Conservation (phyloP, 371 early-diverging fungal species). For the Homolaphlyctis polyrhiza region DNA sequence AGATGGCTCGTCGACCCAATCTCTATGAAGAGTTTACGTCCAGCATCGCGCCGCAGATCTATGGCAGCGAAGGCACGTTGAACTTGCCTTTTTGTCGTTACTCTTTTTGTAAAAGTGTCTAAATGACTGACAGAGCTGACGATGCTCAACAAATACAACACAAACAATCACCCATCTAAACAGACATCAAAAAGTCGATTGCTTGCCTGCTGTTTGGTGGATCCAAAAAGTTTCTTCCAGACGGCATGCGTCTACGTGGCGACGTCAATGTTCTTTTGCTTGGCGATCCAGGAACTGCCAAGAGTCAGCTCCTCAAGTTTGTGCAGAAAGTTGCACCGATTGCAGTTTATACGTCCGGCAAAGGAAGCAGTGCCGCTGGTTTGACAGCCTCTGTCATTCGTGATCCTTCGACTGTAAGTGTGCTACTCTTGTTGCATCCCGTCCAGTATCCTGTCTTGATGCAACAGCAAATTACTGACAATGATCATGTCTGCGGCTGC, state of each 20-base stretch:
- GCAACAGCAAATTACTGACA: background rate
- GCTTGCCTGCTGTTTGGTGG: constrained; percentile 98
- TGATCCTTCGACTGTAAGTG: constrained; percentile 70
- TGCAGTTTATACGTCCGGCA: constrained; percentile 89
- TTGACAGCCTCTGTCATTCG: constrained; percentile 86
- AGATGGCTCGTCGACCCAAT: constrained; percentile 80
- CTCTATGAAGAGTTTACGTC: constrained; percentile 83
- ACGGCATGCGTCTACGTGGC: constrained; percentile 96
- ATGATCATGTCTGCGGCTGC: background rate
- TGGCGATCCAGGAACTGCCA: constrained; percentile 99
- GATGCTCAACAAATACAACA: too few species aligned
- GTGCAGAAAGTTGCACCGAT: constrained; percentile 95
- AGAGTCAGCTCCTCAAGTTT: constrained; percentile 98
- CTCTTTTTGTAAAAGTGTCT: background rate
- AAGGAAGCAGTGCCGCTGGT: constrained; percentile 86
- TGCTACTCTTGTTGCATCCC: background rate
- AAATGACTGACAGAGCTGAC: background rate
- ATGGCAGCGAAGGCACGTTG: constrained; percentile 70
- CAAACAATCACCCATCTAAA: too few species aligned
- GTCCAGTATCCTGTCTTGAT: background rate
- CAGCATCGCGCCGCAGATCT: constrained; percentile 97
- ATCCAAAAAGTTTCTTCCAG: constrained; percentile 90
- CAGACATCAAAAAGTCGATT: constrained; percentile 97
- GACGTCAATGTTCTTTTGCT: constrained; percentile 98
- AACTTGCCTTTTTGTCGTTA: background rate